A percentile compares a stretch with the other conserved stretches of the same genome.
Conservation (phyloP, 371 early-diverging fungal species). For the Mucor irregularis region DNA sequence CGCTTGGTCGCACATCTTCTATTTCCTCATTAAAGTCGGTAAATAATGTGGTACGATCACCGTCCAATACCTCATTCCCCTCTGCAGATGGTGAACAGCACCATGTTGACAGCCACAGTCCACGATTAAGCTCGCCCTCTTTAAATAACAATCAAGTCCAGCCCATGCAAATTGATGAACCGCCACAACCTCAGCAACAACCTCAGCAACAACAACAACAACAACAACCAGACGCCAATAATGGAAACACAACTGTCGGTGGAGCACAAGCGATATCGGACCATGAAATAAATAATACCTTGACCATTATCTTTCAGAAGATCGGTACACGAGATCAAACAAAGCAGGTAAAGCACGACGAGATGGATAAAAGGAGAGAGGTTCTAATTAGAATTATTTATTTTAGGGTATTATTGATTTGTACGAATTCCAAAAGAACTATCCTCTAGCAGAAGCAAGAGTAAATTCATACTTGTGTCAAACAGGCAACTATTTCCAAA, state of each 20-base stretch:
- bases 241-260: no score
- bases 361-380: neutral
- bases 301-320: conserved; percentile 72
- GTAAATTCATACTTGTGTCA: conserved; percentile 63
- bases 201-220: no score
- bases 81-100: conserved; percentile 9
- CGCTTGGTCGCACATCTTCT: conserved; percentile 36
- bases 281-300: conserved; percentile 52
- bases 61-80: conserved; percentile 25
- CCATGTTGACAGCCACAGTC: conserved; percentile 5
- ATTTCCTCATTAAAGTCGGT: conserved; percentile 30
- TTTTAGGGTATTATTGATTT: conserved; percentile 71
- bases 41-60: conserved; percentile 23
- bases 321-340: conserved; percentile 76
- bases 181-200: neutral
- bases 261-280: conserved; percentile 28
- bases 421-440: conserved; percentile 74
- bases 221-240: no score
- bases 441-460: conserved; percentile 62
- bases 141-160: conserved; percentile 17
- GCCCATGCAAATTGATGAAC: conserved; percentile 39
- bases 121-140: conserved; percentile 3
- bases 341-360: conserved; percentile 52
- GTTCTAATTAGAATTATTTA: neutral
- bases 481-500: conserved; percentile 75